Evolutionary conservation across 768 basidiomycete species (phyloP).

Genomic region (Boletus vinaceobasis): DNA sequence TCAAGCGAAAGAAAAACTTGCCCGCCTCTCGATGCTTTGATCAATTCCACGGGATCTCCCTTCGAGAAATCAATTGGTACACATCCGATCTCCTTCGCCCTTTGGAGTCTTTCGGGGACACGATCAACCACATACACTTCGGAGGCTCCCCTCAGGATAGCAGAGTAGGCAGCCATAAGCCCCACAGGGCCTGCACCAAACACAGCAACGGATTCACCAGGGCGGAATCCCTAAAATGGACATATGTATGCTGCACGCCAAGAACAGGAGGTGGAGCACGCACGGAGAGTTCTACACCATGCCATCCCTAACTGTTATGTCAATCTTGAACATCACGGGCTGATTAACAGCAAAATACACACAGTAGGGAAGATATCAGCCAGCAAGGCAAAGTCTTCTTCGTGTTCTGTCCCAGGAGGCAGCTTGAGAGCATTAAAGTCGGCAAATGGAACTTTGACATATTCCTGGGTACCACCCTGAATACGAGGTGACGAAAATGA

Average conservation of each 20-base stretch:
- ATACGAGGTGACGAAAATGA: background rate
- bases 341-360: background rate
- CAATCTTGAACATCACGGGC: background rate
- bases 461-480: background rate
- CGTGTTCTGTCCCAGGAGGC: background rate
- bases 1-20: background rate
- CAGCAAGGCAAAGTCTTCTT: background rate
- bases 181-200: slow-evolving; percentile 13
- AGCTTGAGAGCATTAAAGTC: background rate
- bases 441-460: background rate
- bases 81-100: slow-evolving; percentile 52
- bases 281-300: background rate
- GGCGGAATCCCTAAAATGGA: background rate
- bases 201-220: background rate
- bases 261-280: background rate
- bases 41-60: background rate
- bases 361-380: background rate
- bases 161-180: slow-evolving; percentile 53
- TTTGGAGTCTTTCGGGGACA: slow-evolving; percentile 38
- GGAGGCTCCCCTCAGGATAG: slow-evolving; percentile 48
- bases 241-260: background rate
- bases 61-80: slow-evolving; percentile 39
- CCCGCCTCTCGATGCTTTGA: slow-evolving; percentile 1
- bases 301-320: background rate
- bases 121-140: slow-evolving; percentile 56